These are phyloP conservation scores for Podila minutissima DNA, from an alignment of 192 early-diverging fungal genomes.

Conservation along the genomic window DNA sequence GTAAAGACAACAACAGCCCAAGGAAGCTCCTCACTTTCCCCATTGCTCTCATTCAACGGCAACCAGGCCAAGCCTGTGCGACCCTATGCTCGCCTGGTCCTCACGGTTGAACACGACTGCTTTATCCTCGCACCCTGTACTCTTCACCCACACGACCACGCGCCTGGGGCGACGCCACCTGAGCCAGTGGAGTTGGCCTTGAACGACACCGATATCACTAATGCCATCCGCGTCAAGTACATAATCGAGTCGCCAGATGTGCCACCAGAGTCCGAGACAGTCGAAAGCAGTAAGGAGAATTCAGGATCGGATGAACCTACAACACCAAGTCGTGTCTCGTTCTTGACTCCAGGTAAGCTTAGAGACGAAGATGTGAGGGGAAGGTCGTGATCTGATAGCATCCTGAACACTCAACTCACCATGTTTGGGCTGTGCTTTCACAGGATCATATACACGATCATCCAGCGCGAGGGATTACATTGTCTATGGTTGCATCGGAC, in stretches of 20 bases:
- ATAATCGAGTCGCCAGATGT: background rate
- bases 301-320: background rate
- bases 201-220: background rate
- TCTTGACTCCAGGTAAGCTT: background rate
- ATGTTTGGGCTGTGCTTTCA: background rate
- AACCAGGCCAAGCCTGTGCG: constrained; percentile 7
- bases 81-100: constrained; percentile 22
- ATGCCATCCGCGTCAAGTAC: background rate
- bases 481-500: constrained; percentile 42
- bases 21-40: background rate
- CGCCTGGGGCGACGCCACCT: background rate
- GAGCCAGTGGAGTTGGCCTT: background rate
- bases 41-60: background rate
- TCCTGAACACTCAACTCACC: no score
- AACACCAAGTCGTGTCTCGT: background rate
- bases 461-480: constrained; percentile 28
- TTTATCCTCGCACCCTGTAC: constrained; percentile 22
- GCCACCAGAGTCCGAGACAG: background rate
- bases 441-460: constrained; percentile 30
- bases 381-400: no score
- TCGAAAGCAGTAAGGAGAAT: no score
- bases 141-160: background rate
- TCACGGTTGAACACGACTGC: constrained; percentile 40
- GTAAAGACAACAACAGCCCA: background rate
- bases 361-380: no score